Evolutionary conservation across 2,329 filamentous ascomycete species (phyloP), one percentile per base, ranked within the genome.

Genomic region (Balansia obtecta): DNA sequence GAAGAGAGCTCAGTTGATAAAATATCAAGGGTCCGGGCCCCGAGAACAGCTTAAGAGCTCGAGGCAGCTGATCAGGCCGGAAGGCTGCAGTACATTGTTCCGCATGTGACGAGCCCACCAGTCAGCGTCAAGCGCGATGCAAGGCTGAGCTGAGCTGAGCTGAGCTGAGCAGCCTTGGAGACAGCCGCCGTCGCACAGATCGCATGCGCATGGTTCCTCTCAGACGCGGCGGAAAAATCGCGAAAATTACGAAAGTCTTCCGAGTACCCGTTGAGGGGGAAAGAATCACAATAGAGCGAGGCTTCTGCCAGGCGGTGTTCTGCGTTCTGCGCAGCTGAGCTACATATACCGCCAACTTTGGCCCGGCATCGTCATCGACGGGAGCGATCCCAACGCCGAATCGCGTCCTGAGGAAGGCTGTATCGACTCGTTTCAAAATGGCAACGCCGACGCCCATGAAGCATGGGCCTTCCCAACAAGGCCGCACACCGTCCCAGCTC

Each of bases 361-460:
- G 20, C 20, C 20, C 2, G 52, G 51, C 48, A 45, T 52, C 53
- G 37, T 48, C 33, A 27, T 18, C 47, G 6, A 37, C 34, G 34
- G 9, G 27, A 37, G 15, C 34, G 34, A 37, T 37, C 34, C 5
- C 15, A 27, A 27, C 27, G 27, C 27, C 27, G 27, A 27, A 6
- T 8, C 7, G 27, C 27, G 27, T 27, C 27, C 27, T 7, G 27
- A 27, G 7, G 4, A 8, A 27, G 8, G 27, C 27, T 27, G 5
- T 7, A 27, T 3, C 27, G 27, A 27, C 27, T 27, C 27, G 30
- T 20, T 20, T 45, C 53, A 53, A 40, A 47, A 76, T 76, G 74
- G 65, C 73, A 30, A 76, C 74, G 0, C 72, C 74, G 10, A 76
- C 73, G 8, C 65, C 73, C 10, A 72, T 71, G 62, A 76, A 75